Percentiles rank a stretch among this genome's conserved stretches.
Evolutionary conservation across 2,329 filamentous ascomycete genomes (phyloP).

Genomic region (Trichoderma gracile): DNA sequence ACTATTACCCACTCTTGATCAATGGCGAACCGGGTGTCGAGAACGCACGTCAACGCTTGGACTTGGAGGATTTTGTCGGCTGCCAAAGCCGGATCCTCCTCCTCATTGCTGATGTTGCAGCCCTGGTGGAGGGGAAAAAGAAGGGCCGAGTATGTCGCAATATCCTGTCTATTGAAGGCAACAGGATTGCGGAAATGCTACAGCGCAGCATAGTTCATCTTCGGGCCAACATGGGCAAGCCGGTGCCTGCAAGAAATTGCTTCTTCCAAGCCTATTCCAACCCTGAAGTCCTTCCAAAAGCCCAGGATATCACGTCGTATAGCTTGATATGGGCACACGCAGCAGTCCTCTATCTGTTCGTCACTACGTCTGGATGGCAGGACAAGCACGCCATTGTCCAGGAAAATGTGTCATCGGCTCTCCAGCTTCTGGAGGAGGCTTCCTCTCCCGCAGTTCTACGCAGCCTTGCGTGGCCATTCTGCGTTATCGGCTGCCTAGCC

Average conservation of each 20-base stretch:
- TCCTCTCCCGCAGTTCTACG: not conserved
- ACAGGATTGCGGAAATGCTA: not conserved
- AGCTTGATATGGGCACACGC: conserved; percentile 14
- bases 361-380: conserved; percentile 5
- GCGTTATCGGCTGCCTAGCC: conserved; percentile 14
- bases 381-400: not conserved
- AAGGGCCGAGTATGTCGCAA: not conserved
- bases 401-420: not conserved
- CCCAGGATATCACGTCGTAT: not conserved
- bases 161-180: not conserved
- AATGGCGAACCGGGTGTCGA: not conserved
- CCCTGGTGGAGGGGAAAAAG: not conserved
- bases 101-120: not conserved
- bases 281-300: not conserved
- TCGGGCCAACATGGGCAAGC: not conserved
- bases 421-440: not conserved
- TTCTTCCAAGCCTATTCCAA: not conserved
- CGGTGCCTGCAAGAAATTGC: not conserved
- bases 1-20: not conserved
- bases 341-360: not conserved
- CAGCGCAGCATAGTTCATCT: not conserved
- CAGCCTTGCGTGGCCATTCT: conserved; percentile 17
- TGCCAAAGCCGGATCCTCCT: conserved; percentile 12
- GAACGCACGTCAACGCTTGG: not conserved
- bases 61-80: conserved; percentile 6